A percentile compares a stretch with the other conserved stretches of the same genome.
These are phyloP conservation scores for Psidium friedrichsthalianum DNA, from an alignment of 345 rosid genomes.

Conservation along the genomic window DNA sequence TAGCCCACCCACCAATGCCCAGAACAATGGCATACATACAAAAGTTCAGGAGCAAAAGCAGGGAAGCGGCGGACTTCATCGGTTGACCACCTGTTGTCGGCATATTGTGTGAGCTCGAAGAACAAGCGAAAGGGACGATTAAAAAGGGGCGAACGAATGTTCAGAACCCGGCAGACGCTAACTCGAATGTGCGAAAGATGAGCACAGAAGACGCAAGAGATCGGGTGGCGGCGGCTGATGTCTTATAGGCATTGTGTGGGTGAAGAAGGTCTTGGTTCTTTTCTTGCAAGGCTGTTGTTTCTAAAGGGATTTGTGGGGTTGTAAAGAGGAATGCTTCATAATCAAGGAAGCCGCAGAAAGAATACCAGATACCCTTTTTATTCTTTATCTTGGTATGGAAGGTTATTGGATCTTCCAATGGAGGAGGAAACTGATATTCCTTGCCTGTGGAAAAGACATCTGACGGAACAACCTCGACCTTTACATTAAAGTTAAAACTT, in stretches of 20 bases:
- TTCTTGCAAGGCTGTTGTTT: constrained; percentile 63
- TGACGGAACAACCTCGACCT: neutral
- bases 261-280: constrained; percentile 36
- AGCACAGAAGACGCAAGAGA: neutral
- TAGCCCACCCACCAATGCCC: constrained; percentile 82
- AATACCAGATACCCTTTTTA: constrained; percentile 18
- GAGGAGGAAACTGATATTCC: constrained; percentile 9
- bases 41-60: constrained; percentile 61
- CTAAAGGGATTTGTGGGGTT: constrained; percentile 29
- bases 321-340: constrained; percentile 56
- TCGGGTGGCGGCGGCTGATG: neutral
- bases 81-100: constrained; percentile 37
- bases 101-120: neutral
- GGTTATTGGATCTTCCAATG: neutral
- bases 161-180: neutral
- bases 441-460: constrained; percentile 2
- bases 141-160: neutral
- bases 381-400: neutral
- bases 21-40: constrained; percentile 64
- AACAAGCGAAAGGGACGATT: neutral
- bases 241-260: neutral
- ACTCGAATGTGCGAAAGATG: neutral
- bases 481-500: neutral
- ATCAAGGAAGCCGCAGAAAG: constrained; percentile 35
- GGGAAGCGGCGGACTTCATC: constrained; percentile 40